Evolutionary conservation across 305 asterid genomes (phyloP), one percentile per base, ranked within the genome.

Genomic region (Fraxinus floribunda): DNA sequence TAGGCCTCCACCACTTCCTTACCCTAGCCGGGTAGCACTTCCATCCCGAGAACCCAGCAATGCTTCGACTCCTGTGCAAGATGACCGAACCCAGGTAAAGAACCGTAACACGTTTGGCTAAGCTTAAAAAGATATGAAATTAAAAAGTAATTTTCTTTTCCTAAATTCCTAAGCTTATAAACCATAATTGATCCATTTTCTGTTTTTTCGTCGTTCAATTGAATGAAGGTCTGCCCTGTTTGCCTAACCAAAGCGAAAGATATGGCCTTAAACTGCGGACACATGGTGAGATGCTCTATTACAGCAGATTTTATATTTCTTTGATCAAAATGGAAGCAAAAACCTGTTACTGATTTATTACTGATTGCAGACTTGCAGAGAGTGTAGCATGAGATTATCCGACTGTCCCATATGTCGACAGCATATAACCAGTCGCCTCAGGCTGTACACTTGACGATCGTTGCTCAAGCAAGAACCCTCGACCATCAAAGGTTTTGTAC

Each of bases 201-300:
- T 0, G 22, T 35, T 32, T 44, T 7, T 38, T 52, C 8, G 18
- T 9, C n/a, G 1, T 36, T 75, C 76, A 62, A 71, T 16, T 80
- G 75, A 78, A 81, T 85, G 87, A 84, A 91, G 98, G 89, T 32
- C 46, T 94, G 98, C 80, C 97, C 98, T 10, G 86, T 94, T 84
- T 94, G 97, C 91, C 84, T 93, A 46, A 88, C 90, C 70, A 88
- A 88, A 49, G 79, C 66, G 73, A 93, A 89, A 86, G 94, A 94
- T 80, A 49, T 85, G 93, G 97, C 98, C 79, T 93, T 93, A 79
- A 89, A 90, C 70, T 94, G 98, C 71, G 98, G 98, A 82, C 96
- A 94, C 84, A 88, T 88, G 97, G 97, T 91, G 83, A 88, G 89
- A 71, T 81, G 64, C 77, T 62, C 72, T 55, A 18, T 18, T 18